Evolutionary conservation across 2,329 filamentous ascomycete genomes (phyloP).

Genomic region (Penicillium sclerotiorum): DNA sequence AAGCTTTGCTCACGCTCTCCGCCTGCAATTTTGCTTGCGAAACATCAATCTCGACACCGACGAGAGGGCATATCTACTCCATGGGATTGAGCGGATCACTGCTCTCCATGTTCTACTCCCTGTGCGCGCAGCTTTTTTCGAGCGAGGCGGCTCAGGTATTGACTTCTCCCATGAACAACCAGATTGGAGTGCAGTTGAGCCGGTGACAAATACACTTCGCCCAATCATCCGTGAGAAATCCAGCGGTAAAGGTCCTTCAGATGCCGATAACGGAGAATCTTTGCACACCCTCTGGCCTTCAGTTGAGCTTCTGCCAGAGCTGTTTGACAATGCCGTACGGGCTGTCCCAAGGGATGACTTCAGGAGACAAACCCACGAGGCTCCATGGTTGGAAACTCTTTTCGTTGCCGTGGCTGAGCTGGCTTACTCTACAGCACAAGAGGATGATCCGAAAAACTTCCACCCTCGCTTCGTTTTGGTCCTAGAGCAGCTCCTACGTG

Average conservation of each 20-base stretch:
- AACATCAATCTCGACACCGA: constrained; percentile 33
- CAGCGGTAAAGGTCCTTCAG: constrained; percentile 2
- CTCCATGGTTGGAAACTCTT: constrained; percentile 53
- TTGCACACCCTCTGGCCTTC: constrained; percentile 30
- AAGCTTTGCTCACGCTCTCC: constrained; percentile 39
- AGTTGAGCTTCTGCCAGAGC: constrained; percentile 40
- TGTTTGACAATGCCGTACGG: constrained; percentile 51
- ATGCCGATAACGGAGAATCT: constrained; percentile 14
- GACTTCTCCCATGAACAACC: constrained; percentile 38
- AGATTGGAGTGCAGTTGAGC: constrained; percentile 38
- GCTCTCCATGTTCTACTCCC: constrained; percentile 47
- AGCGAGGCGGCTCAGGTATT: constrained; percentile 36
- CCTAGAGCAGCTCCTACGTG: constrained; percentile 42
- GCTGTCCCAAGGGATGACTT: constrained; percentile 49
- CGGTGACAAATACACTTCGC: constrained; percentile 39
- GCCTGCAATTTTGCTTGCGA: constrained; percentile 34
- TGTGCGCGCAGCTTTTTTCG: constrained; percentile 41
- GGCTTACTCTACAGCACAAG: constrained; percentile 38
- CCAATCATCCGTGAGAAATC: constrained; percentile 37
- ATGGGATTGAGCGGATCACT: constrained; percentile 40
- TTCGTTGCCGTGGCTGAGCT: constrained; percentile 48
- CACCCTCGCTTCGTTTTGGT: constrained; percentile 35
- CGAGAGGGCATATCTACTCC: constrained; percentile 34
- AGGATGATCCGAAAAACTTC: constrained; percentile 27
- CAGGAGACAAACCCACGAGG: constrained; percentile 48